Percentiles rank a stretch among this genome's conserved stretches.
Conservation (phyloP, 163 green algal species). For the Chlamydomonas reinhardtii region DNA sequence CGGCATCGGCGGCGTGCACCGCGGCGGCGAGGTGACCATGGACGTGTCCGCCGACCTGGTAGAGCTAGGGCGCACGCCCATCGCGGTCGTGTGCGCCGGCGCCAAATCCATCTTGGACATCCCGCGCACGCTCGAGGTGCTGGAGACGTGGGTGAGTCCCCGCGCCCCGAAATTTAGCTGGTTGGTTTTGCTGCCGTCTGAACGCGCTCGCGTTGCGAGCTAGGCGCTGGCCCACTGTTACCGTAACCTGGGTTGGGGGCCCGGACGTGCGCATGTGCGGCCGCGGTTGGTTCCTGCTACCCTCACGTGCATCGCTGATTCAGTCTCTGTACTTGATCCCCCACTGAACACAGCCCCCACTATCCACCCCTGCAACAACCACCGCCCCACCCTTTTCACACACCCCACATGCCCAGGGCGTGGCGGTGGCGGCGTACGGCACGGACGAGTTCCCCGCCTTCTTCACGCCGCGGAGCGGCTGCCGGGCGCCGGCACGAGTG, state of each 20-base stretch:
- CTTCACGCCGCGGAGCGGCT: slow-evolving; percentile 91
- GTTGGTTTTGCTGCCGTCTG: too few relatives aligned
- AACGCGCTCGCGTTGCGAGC: too few relatives aligned
- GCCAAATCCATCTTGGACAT: slow-evolving; percentile 98
- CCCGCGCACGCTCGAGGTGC: slow-evolving; percentile 93
- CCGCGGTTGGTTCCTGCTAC: too few relatives aligned
- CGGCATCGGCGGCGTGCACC: slow-evolving; percentile 97
- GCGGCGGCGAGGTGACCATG: slow-evolving; percentile 86
- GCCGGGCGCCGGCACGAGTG: slow-evolving; percentile 76
- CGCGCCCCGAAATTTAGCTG: too few relatives aligned
- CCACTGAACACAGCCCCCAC: too few relatives aligned
- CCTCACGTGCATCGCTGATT: too few relatives aligned
- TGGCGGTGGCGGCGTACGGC: slow-evolving; percentile 85
- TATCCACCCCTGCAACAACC: too few relatives aligned
- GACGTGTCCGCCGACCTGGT: slow-evolving; percentile 95
- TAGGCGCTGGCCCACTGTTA: too few relatives aligned
- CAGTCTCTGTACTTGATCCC: too few relatives aligned
- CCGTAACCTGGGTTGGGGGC: too few relatives aligned
- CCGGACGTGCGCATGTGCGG: too few relatives aligned
- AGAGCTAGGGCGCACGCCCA: slow-evolving; percentile 90
- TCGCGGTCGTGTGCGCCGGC: slow-evolving; percentile 95
- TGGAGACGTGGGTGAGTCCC: slow-evolving; percentile 84
- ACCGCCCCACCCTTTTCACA: too few relatives aligned
- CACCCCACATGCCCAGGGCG: slow-evolving; percentile 70
- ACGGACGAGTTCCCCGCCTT: slow-evolving; percentile 97